Conservation (phyloP, 78 protist species). For the Planoprotostelium fungivorum region DNA sequence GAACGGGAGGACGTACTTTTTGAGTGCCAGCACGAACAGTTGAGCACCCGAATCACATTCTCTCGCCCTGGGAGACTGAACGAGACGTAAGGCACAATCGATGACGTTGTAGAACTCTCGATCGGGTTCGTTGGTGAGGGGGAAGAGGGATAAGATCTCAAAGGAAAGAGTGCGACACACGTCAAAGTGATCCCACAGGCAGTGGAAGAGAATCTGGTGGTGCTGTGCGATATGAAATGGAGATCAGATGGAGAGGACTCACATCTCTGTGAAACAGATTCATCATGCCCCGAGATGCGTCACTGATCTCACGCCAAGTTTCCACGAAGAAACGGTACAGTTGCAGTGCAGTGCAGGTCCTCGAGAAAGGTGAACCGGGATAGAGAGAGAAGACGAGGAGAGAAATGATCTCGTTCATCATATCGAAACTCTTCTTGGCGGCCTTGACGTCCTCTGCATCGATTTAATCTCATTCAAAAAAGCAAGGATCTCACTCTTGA, state of each 20-base stretch:
- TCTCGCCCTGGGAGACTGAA: conserved; percentile 44
- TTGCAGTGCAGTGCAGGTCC: conserved; percentile 48
- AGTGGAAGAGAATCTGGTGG: conserved; percentile 19
- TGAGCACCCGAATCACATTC: conserved; percentile 57
- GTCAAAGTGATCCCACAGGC: conserved; percentile 59
- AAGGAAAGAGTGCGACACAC: conserved; percentile 31
- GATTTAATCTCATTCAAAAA: not conserved
- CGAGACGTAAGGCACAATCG: conserved; percentile 21
- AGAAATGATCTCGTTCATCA: conserved; percentile 20
- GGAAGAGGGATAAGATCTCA: conserved; percentile 19
- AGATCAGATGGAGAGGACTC: conserved; percentile 10
- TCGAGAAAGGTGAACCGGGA: conserved; percentile 60
- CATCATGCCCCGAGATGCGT: not conserved
- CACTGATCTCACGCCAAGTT: conserved; percentile 12
- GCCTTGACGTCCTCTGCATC: conserved; percentile 3
- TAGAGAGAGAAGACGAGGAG: conserved; percentile 16
- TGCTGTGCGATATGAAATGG: not conserved
- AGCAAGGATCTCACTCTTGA: not conserved
- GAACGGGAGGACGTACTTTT: conserved; percentile 26
- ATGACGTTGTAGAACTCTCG: conserved; percentile 13
- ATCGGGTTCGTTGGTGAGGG: conserved; percentile 33
- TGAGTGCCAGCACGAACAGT: conserved; percentile 16
- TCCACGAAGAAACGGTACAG: conserved; percentile 19
- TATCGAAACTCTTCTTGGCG: not conserved
- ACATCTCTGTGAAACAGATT: not conserved